Conservation (phyloP, 2,329 filamentous ascomycete species). For the Trichoderma sp. region DNA sequence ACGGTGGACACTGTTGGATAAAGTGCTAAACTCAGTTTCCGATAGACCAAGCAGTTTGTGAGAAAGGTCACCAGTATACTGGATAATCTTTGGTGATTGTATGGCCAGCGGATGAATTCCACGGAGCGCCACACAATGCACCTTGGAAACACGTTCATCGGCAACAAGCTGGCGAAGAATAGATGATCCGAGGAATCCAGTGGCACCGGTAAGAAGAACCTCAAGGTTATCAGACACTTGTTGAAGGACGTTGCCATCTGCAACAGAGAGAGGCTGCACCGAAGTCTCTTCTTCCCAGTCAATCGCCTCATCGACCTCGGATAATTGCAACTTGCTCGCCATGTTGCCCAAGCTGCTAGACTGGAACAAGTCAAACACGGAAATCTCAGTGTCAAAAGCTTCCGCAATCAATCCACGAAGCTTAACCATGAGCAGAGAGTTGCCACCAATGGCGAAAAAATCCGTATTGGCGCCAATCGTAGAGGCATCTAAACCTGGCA, state of each 20-base stretch:
- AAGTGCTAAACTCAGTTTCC: neutral
- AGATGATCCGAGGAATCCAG: conserved; percentile 44
- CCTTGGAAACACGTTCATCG: conserved; percentile 32
- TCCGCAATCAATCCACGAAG: conserved; percentile 35
- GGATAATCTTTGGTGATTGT: neutral
- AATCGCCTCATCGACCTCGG: conserved; percentile 21
- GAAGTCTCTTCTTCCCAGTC: neutral
- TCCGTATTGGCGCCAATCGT: conserved; percentile 24
- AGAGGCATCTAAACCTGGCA: conserved; percentile 12
- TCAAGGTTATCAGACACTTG: neutral
- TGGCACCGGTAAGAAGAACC: conserved; percentile 38
- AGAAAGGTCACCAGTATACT: neutral
- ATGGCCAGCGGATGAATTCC: neutral
- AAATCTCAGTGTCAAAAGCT: conserved; percentile 35
- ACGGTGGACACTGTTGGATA: neutral
- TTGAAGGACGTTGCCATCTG: neutral
- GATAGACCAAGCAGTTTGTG: neutral
- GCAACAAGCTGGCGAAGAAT: conserved; percentile 41
- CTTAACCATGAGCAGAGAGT: conserved; percentile 39
- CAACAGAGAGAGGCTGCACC: neutral
- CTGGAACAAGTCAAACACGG: conserved; percentile 41
- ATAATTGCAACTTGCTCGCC: conserved; percentile 34
- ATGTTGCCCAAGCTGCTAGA: conserved; percentile 42
- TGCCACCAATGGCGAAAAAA: conserved; percentile 42
- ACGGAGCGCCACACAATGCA: conserved; percentile 50